Base-by-base conservation (phyloP, 352 stramenopile genomes). In the Pythium monospermum region DNA sequence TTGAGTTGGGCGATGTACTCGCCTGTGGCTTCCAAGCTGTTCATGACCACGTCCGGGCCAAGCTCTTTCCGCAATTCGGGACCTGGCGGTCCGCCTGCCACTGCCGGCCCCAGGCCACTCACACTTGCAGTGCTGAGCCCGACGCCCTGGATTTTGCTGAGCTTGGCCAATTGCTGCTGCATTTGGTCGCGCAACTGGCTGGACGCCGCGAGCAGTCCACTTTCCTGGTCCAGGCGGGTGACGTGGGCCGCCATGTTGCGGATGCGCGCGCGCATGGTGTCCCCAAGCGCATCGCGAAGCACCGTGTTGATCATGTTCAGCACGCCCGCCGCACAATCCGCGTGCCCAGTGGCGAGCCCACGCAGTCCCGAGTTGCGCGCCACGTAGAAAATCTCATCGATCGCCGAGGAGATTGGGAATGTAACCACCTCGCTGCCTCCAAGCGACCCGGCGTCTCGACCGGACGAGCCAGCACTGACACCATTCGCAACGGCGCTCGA, bases 371-470 rank as follows among this genome's bases (percentile, higher is more conserved):
- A 92, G 53, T 93, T 91, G 26, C 81, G 71, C 23, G 78, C 71
- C 15, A 94, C 82, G 53, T 94, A 94, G 53, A 94, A 91, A 38
- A 94, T 85, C 52, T 94, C 84, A 63, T 94, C 84, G 41, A 94
- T 77, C 4, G 80, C 75, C 0, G 84, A 93, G 23, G 84, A 93
- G 47, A 93, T 85, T 5, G 82, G 80, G 44, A 87, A 83, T 30
- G 68, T 83, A 21, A 74, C 36, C 12, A 83, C 57, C 27, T 56
- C 61, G 23, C 77, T 61, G 36, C 60, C 58, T 23, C 21, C 45
- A 23, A 50, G 39, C 18, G 49, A 31, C 22, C 5, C 21, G 8
- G 22, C 19, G 31, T 35, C 33, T 12, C 11, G 19, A 3, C 16
- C 25, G 15, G 39, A 39, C 15, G 21, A 30, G 10, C 52, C 11